Percentiles rank a stretch among this genome's conserved stretches.
phyloP scores from a whole-genome alignment of 2,329 filamentous ascomycete species.

The Didymella glomerata region DNA sequence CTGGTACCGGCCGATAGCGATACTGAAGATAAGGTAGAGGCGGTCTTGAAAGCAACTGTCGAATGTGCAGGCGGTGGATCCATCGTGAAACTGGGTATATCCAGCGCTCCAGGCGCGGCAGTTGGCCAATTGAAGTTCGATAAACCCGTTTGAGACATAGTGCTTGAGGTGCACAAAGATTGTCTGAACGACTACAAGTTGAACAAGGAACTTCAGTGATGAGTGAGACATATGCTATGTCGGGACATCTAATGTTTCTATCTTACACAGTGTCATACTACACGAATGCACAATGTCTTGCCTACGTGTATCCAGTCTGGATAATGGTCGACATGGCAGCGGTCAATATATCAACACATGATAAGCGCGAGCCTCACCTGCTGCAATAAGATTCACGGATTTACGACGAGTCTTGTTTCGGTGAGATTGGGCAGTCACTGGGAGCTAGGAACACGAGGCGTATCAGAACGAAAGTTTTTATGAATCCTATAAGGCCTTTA shows the following conservation, averaged over 20 bases:
- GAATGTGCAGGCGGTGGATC: no score
- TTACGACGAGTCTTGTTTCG: no score
- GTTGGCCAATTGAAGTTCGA: slow-evolving; percentile 2
- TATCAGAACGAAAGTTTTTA: no score
- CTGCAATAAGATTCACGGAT: no score
- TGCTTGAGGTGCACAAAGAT: not conserved
- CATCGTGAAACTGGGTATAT: not conserved
- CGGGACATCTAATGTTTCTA: no score
- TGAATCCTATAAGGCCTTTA: no score
- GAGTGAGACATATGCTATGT: not conserved
- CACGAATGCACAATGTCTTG: not conserved
- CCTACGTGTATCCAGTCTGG: not conserved
- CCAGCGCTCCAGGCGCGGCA: not conserved
- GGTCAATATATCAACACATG: no score
- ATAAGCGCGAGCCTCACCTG: no score
- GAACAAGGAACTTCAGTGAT: not conserved
- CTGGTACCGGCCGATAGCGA: not conserved
- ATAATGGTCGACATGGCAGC: no score
- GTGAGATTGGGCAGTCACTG: no score
- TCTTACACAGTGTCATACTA: not conserved
- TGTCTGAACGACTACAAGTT: not conserved
- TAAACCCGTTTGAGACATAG: slow-evolving; percentile 1
- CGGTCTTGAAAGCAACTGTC: not conserved
- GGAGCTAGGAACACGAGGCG: no score
- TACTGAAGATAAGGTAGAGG: not conserved